Conservation (phyloP, 345 rosid species). For the Eucalyptus pauciflora region DNA sequence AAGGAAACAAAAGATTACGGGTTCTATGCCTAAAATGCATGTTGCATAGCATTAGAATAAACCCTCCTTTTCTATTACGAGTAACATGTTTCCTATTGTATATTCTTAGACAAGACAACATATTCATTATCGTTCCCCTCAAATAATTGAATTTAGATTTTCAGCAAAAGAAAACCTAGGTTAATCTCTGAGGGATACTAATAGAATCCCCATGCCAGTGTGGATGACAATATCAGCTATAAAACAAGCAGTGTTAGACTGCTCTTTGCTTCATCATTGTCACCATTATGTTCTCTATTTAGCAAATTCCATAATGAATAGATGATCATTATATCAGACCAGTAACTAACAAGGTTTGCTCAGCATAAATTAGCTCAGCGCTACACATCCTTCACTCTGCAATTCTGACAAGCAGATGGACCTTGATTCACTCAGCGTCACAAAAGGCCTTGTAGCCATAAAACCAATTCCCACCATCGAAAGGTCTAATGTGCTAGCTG, state of each 20-base stretch:
- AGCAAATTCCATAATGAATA: neutral
- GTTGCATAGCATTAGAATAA: neutral
- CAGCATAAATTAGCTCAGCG: neutral
- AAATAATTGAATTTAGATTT: neutral
- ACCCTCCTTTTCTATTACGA: neutral
- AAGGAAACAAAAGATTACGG: neutral
- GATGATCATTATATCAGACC: neutral
- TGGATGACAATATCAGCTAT: neutral
- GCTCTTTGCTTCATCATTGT: neutral
- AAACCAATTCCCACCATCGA: neutral
- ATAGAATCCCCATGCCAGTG: neutral
- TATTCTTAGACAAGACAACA: neutral
- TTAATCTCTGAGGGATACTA: neutral
- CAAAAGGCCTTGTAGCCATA: neutral
- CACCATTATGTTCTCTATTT: neutral
- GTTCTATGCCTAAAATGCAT: neutral
- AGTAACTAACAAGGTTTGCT: neutral
- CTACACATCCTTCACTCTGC: neutral
- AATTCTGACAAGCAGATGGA: neutral
- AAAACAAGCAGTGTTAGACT: neutral
- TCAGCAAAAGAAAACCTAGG: neutral
- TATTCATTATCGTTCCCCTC: neutral
- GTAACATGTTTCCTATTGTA: neutral
- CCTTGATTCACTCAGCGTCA: neutral
- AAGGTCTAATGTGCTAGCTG: neutral